Evolutionary conservation across 108 stramenopile genomes (phyloP).

Genomic region (Skeletonema menzelii): DNA sequence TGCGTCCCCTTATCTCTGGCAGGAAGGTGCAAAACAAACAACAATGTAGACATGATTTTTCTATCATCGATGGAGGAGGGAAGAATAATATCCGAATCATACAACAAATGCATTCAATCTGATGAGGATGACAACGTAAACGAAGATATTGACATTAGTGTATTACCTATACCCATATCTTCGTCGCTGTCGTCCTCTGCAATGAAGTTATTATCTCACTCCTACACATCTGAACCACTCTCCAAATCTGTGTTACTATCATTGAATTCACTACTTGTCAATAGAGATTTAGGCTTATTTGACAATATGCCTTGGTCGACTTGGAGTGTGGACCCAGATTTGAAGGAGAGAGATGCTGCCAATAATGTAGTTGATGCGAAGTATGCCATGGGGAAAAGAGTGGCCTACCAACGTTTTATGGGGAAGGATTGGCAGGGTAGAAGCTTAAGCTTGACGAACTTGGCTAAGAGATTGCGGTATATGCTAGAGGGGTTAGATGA

Average conservation of each 20-base stretch:
- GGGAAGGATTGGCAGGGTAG: conserved; percentile 79
- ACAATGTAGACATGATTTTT: neutral
- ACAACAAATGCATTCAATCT: neutral
- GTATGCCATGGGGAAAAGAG: conserved; percentile 79
- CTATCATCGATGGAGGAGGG: conserved; percentile 8
- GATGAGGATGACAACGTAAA: neutral
- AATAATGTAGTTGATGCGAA: conserved; percentile 60
- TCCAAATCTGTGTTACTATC: conserved; percentile 59
- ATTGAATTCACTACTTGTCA: conserved; percentile 61
- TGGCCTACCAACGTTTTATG: conserved; percentile 84
- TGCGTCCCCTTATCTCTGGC: conserved; percentile 9
- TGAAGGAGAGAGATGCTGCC: conserved; percentile 72
- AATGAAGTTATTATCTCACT: conserved; percentile 50
- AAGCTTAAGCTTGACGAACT: conserved; percentile 56
- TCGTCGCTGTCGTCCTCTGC: conserved; percentile 21
- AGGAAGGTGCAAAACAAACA: neutral
- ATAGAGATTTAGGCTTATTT: conserved; percentile 72
- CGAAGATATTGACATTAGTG: neutral
- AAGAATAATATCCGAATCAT: neutral
- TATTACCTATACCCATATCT: conserved; percentile 24
- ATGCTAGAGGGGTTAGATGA: conserved; percentile 39
- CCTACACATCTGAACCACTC: conserved; percentile 40
- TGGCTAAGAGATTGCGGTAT: conserved; percentile 44
- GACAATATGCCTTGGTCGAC: conserved; percentile 77
- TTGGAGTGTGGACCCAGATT: conserved; percentile 76